phyloP scores from a whole-genome alignment of 2,329 filamentous ascomycete species.

The Penicillium sp. region DNA sequence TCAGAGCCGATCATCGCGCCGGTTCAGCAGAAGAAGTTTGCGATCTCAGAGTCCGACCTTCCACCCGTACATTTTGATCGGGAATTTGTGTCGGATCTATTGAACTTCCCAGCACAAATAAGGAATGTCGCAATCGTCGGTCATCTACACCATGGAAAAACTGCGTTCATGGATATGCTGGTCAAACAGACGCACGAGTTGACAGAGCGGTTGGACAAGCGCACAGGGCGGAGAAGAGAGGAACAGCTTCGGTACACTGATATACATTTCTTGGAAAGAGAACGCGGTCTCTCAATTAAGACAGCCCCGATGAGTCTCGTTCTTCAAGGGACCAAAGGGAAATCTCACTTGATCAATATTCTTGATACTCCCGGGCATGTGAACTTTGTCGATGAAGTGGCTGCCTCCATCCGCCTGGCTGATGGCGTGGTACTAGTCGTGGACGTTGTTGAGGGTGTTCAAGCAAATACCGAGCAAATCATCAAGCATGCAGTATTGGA shows the following conservation, averaged over 20 bases:
- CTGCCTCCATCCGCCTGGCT: slow-evolving; percentile 76
- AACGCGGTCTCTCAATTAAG: slow-evolving; percentile 88
- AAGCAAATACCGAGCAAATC: slow-evolving; percentile 93
- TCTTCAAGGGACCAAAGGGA: slow-evolving; percentile 80
- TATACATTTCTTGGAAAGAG: slow-evolving; percentile 80
- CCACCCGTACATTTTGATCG: slow-evolving; percentile 84
- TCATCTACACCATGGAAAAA: slow-evolving; percentile 96
- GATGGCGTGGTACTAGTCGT: slow-evolving; percentile 92
- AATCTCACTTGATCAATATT: slow-evolving; percentile 92
- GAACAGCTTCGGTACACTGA: slow-evolving; percentile 95
- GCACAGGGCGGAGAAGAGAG: slow-evolving; percentile 74
- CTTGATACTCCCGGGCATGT: slow-evolving; percentile 96
- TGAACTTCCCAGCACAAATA: slow-evolving; percentile 93
- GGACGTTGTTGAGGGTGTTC: slow-evolving; percentile 98
- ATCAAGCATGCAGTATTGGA: slow-evolving; percentile 93
- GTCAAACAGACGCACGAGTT: slow-evolving; percentile 94
- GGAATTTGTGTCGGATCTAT: slow-evolving; percentile 89
- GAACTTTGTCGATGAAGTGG: slow-evolving; percentile 97
- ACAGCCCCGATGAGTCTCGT: slow-evolving; percentile 91
- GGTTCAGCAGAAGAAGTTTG: slow-evolving; percentile 92
- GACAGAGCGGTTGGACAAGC: slow-evolving; percentile 70
- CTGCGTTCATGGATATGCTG: slow-evolving; percentile 96
- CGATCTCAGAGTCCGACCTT: slow-evolving; percentile 84
- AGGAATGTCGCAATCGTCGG: slow-evolving; percentile 89
- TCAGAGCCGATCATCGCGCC: slow-evolving; percentile 91